Conservation (phyloP, 1,284 basidiomycete genomes). For the Pholiota adiposa region DNA sequence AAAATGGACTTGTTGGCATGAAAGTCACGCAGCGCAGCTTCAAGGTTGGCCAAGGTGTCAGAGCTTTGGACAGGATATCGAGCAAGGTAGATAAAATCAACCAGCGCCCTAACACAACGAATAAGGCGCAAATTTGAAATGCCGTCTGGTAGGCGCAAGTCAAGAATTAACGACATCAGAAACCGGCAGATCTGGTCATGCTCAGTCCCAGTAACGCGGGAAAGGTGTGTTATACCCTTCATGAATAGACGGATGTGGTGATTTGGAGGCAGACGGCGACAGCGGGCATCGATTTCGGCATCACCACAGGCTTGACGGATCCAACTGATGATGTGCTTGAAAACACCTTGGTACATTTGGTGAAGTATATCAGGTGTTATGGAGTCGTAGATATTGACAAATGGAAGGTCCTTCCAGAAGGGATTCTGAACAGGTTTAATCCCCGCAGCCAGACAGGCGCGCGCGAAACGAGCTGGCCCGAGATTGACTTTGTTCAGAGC, state of each 20-base stretch:
- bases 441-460: no score
- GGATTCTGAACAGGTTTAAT: slow-evolving; percentile 23
- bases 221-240: slow-evolving; percentile 30
- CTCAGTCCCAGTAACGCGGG: slow-evolving; percentile 32
- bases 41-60: slow-evolving; percentile 18
- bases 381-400: slow-evolving; percentile 33
- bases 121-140: no score
- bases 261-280: slow-evolving; percentile 28
- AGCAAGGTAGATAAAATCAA: slow-evolving; percentile 35
- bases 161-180: no score
- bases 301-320: slow-evolving; percentile 18
- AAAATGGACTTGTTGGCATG: slow-evolving; percentile 24
- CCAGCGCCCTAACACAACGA: no score
- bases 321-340: slow-evolving; percentile 39
- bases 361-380: slow-evolving; percentile 38
- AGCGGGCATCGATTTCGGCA: slow-evolving; percentile 32
- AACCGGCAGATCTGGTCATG: no score
- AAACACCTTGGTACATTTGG: slow-evolving; percentile 42
- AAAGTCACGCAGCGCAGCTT: slow-evolving; percentile 17
- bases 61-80: slow-evolving; percentile 25
- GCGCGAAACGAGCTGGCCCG: no score
- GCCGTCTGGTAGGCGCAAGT: no score
- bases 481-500: no score
- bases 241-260: slow-evolving; percentile 32
- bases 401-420: slow-evolving; percentile 38